Base-by-base conservation (phyloP, 371 early-diverging fungal species). In the Blakeslea trispora region DNA sequence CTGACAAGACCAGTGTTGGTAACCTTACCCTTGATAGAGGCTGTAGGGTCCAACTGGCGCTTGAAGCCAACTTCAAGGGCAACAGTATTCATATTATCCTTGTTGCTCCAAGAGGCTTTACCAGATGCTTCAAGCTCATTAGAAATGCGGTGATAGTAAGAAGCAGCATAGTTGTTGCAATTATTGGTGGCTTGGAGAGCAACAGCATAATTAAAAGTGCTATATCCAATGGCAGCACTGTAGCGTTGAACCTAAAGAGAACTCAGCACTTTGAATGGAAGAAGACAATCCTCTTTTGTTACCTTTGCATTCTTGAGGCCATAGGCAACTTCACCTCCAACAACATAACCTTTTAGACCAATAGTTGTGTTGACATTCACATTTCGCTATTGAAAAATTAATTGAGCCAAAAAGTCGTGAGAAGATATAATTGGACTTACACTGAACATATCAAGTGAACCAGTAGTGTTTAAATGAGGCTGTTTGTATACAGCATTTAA, bases 21-120 rank as follows among this genome's bases (percentile, higher is more conserved):
- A 70, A 98, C 85, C 91, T 96, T 97, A 70, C 94, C 92, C 91
- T 97, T 98, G 65, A 96, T 83, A 64, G 90, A 93, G 52, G 96
- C 86, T 68, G 86, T 83, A 61, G 77, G 74, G 81, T 97, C 97
- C 58, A 98, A 81, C 68, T 80, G 74, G 76, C 92, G 89, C 86
- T 96, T 96, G 79, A 95, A 86, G 72, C 95, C 99, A 63, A 97
- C 89, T 81, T 98, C 99, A 51, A 96, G 84, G 60, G 86, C 82
- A 63, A 95, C 96, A 39, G 79, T 73, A 53, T 74, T 79, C 37
- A 37, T 37, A 64, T 75, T 77, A 63, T 84, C 81, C 70, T 90
- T 74, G 69, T 85, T 79, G 81, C 94, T 91, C 91, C 93, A 97
- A 63, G 87, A 74, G 56, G 97, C 96, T 73, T 91, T 90, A 67